These are phyloP conservation scores for Byssochlamys sp. DNA, from an alignment of 2,329 filamentous ascomycete species.

Conservation along the genomic window DNA sequence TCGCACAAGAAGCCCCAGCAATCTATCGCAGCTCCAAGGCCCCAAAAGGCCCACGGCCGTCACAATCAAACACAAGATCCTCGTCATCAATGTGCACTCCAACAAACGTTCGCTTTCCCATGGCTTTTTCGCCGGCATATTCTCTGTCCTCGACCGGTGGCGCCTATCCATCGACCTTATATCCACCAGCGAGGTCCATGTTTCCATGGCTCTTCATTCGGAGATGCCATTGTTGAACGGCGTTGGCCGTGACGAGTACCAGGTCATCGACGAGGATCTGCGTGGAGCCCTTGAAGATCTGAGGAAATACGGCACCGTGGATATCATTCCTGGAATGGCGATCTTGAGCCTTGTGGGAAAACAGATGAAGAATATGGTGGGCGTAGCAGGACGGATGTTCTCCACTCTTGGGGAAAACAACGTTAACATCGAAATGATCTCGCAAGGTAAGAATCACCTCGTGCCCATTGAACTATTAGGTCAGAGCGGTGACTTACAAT, in stretches of 20 bases:
- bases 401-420: slow-evolving; percentile 84
- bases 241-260: slow-evolving; percentile 38
- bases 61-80: slow-evolving; percentile 93
- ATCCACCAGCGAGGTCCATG: slow-evolving; percentile 90
- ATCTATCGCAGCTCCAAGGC: slow-evolving; percentile 43
- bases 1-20: slow-evolving; percentile 38
- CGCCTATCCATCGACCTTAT: slow-evolving; percentile 90
- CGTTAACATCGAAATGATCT: slow-evolving; percentile 99
- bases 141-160: slow-evolving; percentile 78
- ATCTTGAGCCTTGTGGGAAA: slow-evolving; percentile 90
- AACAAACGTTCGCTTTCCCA: slow-evolving; percentile 95
- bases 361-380: slow-evolving; percentile 95
- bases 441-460: slow-evolving; percentile 62
- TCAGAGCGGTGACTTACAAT: not conserved
- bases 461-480: slow-evolving; percentile 1
- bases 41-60: slow-evolving; percentile 77
- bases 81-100: slow-evolving; percentile 94
- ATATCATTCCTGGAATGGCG: slow-evolving; percentile 82
- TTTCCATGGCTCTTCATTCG: slow-evolving; percentile 90
- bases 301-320: slow-evolving; percentile 74
- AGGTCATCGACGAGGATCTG: slow-evolving; percentile 55
- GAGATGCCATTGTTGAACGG: slow-evolving; percentile 50
- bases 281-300: slow-evolving; percentile 61
- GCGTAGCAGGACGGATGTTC: slow-evolving; percentile 90
- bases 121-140: slow-evolving; percentile 89